These are phyloP conservation scores for Paramarasmius palmivorus DNA, from an alignment of 1,284 basidiomycete genomes.

Conservation along the genomic window DNA sequence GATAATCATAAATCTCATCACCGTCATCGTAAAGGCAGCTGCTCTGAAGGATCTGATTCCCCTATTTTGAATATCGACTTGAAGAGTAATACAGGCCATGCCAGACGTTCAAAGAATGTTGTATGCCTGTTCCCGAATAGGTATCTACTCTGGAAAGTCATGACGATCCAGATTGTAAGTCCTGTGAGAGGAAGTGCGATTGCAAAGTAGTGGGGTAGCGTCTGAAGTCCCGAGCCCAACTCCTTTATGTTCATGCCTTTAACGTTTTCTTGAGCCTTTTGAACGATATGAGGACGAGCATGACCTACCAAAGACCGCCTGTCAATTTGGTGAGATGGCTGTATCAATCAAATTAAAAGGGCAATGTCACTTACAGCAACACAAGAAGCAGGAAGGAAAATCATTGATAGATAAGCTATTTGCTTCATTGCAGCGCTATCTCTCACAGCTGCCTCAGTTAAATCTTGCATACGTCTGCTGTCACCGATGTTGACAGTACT, in stretches of 20 bases:
- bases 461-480: constrained; percentile 34
- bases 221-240: constrained; percentile 32
- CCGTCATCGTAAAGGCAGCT: too few relatives aligned
- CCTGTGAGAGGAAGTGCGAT: constrained; percentile 37
- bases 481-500: constrained; percentile 46
- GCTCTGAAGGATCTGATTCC: too few relatives aligned
- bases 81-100: constrained; percentile 19
- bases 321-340: neutral
- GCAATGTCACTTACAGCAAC: constrained; percentile 29
- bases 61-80: neutral
- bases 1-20: too few relatives aligned
- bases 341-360: neutral
- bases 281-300: too few relatives aligned
- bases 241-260: constrained; percentile 44
- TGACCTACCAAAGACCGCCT: constrained; percentile 41
- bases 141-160: constrained; percentile 40
- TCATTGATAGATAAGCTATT: constrained; percentile 38
- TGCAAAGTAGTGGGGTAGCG: constrained; percentile 34
- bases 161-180: constrained; percentile 41
- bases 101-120: constrained; percentile 18
- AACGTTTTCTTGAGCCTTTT: too few relatives aligned
- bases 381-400: constrained; percentile 38
- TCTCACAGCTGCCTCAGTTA: constrained; percentile 36
- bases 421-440: constrained; percentile 37
- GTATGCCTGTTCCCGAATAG: constrained; percentile 15